Evolutionary conservation across 495 filamentous ascomycete genomes (phyloP), one percentile per base, ranked within the genome.

Genomic region (Lepidopterella palustris): DNA sequence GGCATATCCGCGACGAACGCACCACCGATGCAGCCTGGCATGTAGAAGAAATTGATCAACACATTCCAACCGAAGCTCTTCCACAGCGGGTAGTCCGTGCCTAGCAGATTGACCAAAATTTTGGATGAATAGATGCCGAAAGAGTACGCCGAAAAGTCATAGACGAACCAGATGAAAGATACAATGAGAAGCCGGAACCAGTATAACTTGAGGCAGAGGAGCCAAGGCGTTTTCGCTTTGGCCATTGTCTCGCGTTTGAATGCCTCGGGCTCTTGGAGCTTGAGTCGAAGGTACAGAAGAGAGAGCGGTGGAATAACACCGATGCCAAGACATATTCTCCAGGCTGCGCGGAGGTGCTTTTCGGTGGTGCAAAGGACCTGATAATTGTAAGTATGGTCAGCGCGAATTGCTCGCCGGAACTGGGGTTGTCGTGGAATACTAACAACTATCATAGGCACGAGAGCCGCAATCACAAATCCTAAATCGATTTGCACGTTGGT

Each of bases 401-500:
- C 5, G 11, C 15, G 6, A 28, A 35, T 24, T 10, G 2, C 32
- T 27, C 28, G 29, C 3, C 9, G 3, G n/a, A 31, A 21, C 1
- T 25, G 31, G 10, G 11, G 18, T 4, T 15, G 4, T n/a, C 8
- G 25, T 8, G 11, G 5, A 4, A n/a, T 49, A 63, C 42, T 55
- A 59, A 40, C 68, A 20, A 66, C 68, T 62, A 69, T 77, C 77
- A 78, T 84, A 2, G 89, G 86, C 1, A 90, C 83, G 48, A 95
- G 79, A 0, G 88, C 82, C 1, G 87, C 84, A 42, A 88, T 73
- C 3, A 93, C 87, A 52, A 88, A 92, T 0, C 85, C 90, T 24
- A 80, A 80, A 70, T 95, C 89, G 60, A 97, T 95, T 76, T 88
- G 85, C 31, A 88, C 80, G 74, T 96, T 96, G 45, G 91, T 97